Evolutionary conservation across 116 monocot species (phyloP).

Genomic region (Cymodocea nodosa): DNA sequence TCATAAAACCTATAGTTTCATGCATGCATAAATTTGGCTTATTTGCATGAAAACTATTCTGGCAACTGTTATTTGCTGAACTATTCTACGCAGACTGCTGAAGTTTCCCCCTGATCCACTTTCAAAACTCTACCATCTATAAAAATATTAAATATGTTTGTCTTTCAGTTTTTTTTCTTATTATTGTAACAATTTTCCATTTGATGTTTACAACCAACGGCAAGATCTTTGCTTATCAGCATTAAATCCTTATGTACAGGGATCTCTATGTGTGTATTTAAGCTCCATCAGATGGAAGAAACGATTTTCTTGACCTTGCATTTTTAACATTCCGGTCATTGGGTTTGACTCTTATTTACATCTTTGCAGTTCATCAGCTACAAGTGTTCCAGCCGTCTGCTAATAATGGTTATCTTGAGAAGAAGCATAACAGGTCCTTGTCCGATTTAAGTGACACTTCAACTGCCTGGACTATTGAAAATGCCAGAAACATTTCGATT

Average conservation of each 20-base stretch:
- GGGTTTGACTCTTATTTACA: not conserved
- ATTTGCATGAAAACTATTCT: not conserved
- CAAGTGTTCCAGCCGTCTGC: constrained; percentile 42
- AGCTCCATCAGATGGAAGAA: not conserved
- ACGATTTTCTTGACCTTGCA: not conserved
- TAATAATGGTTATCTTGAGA: constrained; percentile 35
- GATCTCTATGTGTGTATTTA: not conserved
- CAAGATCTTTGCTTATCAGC: not conserved
- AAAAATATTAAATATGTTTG: no score
- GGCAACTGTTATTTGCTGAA: not conserved
- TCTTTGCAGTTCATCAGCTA: constrained; percentile 61
- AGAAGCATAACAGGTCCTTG: constrained; percentile 52
- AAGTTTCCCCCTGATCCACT: not conserved
- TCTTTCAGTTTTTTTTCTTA: no score
- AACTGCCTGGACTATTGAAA: constrained; percentile 49
- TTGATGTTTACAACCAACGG: no score
- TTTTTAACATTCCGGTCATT: not conserved
- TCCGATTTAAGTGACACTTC: constrained; percentile 62
- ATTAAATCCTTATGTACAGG: not conserved
- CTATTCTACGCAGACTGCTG: not conserved
- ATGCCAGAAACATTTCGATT: constrained; percentile 71
- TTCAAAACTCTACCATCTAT: not conserved
- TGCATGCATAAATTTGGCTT: not conserved
- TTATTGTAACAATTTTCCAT: no score
- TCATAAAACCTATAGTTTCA: not conserved